These are phyloP conservation scores for Hemerocallis citrina DNA, from an alignment of 106 monocot species.

Conservation along the genomic window DNA sequence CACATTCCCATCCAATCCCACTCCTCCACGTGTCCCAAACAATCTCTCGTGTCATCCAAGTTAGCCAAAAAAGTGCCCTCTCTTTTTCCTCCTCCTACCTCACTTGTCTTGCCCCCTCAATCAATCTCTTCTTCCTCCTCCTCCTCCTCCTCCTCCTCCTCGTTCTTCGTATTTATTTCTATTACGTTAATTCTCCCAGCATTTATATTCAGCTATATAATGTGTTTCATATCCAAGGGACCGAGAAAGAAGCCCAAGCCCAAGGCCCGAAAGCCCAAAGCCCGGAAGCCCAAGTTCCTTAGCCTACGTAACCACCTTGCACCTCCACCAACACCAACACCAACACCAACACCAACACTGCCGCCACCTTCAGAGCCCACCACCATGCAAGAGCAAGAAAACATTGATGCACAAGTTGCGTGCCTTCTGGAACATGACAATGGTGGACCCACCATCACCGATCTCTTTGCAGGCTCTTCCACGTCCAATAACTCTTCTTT, in stretches of 20 bases:
- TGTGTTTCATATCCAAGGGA: not conserved
- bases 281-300: slow-evolving; percentile 24
- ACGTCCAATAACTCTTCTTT: slow-evolving; percentile 6
- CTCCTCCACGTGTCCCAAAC: not conserved
- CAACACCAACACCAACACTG: not conserved
- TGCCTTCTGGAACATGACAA: slow-evolving; percentile 11
- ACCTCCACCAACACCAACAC: not conserved
- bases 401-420: slow-evolving; percentile 18
- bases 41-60: not conserved
- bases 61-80: slow-evolving; percentile 2
- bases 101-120: no score
- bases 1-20: not conserved
- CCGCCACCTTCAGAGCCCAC: not conserved
- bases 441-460: not conserved
- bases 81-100: no score
- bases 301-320: slow-evolving; percentile 21
- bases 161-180: no score
- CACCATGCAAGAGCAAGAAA: no score
- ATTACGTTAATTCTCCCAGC: no score
- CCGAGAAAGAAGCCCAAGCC: slow-evolving; percentile 7
- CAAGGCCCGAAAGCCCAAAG: no score
- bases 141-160: not conserved
- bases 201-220: no score
- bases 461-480: not conserved
- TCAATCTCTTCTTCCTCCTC: not conserved